Percentiles rank a stretch among this genome's conserved stretches.
phyloP scores from a whole-genome alignment of 768 basidiomycete genomes.

The Cyclocybe aegerita region DNA sequence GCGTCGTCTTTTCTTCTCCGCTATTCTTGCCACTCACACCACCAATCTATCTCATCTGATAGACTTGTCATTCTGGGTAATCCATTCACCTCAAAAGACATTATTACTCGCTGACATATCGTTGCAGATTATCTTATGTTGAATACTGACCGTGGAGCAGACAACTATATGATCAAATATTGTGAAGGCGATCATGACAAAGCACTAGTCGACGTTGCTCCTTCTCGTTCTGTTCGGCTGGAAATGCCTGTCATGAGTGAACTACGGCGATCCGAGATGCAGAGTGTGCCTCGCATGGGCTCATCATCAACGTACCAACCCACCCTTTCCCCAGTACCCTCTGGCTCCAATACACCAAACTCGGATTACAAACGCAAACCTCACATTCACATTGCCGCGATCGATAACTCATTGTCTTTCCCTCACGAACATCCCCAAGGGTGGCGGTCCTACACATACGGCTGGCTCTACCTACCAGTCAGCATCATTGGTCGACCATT shows the following conservation, averaged over 20 bases:
- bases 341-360: constrained; percentile 32
- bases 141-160: constrained; percentile 85
- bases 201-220: constrained; percentile 74
- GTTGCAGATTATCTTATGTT: constrained; percentile 83
- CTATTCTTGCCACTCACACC: not conserved
- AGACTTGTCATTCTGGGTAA: constrained; percentile 84
- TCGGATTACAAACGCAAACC: constrained; percentile 61
- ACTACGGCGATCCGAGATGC: constrained; percentile 47
- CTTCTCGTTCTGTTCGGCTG: constrained; percentile 61
- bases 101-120: constrained; percentile 1
- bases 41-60: constrained; percentile 11
- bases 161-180: constrained; percentile 93
- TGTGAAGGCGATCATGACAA: constrained; percentile 83
- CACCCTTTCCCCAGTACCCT: constrained; percentile 33
- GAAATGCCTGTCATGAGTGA: constrained; percentile 78
- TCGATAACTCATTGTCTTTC: constrained; percentile 91
- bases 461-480: constrained; percentile 86
- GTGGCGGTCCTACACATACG: constrained; percentile 80
- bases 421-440: constrained; percentile 88
- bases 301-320: constrained; percentile 37
- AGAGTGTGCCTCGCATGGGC: constrained; percentile 35
- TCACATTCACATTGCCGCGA: constrained; percentile 90
- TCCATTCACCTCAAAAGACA: not conserved
- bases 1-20: constrained; percentile 19
- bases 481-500: constrained; percentile 85